phyloP scores from a whole-genome alignment of 2,329 filamentous ascomycete species.

The Alternaria conjuncta region DNA sequence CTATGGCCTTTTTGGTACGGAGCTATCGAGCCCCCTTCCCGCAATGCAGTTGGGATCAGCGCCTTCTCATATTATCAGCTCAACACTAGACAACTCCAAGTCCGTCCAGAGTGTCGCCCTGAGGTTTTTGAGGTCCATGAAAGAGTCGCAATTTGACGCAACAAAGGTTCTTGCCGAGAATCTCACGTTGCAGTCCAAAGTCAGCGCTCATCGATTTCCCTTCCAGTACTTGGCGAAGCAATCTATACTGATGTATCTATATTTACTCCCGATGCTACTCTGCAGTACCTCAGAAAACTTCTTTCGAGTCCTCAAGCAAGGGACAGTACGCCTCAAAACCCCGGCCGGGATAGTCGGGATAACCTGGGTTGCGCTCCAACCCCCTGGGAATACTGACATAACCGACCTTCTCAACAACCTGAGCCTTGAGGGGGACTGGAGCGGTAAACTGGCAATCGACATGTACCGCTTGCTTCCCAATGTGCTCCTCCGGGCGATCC shows the following conservation, averaged over 20 bases:
- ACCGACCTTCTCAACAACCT: too few relatives aligned
- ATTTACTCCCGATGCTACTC: neutral
- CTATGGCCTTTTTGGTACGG: slow-evolving; percentile 25
- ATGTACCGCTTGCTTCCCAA: too few relatives aligned
- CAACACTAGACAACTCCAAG: neutral
- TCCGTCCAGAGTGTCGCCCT: neutral
- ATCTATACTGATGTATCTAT: neutral
- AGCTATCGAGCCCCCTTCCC: slow-evolving; percentile 11
- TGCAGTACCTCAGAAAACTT: neutral
- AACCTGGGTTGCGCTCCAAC: neutral
- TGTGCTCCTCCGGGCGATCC: too few relatives aligned
- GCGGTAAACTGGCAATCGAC: too few relatives aligned
- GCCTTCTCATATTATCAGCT: neutral
- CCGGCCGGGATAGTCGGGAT: neutral
- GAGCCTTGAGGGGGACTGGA: too few relatives aligned
- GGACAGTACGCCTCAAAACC: neutral
- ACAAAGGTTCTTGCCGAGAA: neutral
- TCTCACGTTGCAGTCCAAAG: neutral
- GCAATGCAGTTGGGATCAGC: neutral
- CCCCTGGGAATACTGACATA: neutral
- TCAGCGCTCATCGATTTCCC: neutral
- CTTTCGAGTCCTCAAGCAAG: neutral
- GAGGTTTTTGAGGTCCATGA: neutral
- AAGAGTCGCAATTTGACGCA: neutral
- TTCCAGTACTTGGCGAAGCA: neutral